Base-by-base conservation (phyloP, 805 yeast species). In the Danielozyma ontarioensis region DNA sequence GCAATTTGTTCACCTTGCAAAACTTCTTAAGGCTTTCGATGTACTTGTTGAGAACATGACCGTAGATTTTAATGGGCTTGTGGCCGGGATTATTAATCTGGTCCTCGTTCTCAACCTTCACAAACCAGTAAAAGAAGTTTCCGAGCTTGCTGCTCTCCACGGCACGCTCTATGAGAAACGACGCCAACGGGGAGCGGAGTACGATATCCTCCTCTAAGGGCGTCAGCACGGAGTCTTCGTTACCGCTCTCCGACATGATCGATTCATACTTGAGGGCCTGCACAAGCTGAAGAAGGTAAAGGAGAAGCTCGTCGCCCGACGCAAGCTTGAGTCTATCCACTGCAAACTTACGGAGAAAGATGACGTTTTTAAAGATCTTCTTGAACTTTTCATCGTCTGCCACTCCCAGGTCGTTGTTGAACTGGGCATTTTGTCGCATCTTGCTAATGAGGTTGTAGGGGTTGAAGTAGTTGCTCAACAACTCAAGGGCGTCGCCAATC, bases 111-210 rank as follows among this genome's bases (percentile, higher is more conserved):
- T 90, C 97, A 2, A 94, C 95, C 42, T 80, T 81, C 32, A 93
- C 72, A 51, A 82, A 86, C 97, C 98, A 93, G 55, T 86, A 89
- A 40, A 94, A 77, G 50, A 74, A 86, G 50, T 80, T 88, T 0
- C 95, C 93, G 26, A 94, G 63, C 13, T 73, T 64, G 14, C 74
- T 72, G 50, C 82, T 83, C 13, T 72, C 62, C 1, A 80, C 64
- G 0, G 95, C 79, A 29, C 90, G 68, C 17, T 78, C 78, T 27
- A 89, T 80, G 26, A 93, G 62, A 50, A 90, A 88, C 33, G 76
- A 74, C 1, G 86, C 84, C 32, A 83, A 59, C 0, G 89, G 87
- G 0, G 90, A 79, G 12, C 52, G 63, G 39, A 36, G 56, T 34
- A 45, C 40, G 12, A 42, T 43, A 17, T 41, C 48, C 10, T 30